Base-by-base conservation (phyloP, 352 stramenopile species). In the Blastocystis sp. region DNA sequence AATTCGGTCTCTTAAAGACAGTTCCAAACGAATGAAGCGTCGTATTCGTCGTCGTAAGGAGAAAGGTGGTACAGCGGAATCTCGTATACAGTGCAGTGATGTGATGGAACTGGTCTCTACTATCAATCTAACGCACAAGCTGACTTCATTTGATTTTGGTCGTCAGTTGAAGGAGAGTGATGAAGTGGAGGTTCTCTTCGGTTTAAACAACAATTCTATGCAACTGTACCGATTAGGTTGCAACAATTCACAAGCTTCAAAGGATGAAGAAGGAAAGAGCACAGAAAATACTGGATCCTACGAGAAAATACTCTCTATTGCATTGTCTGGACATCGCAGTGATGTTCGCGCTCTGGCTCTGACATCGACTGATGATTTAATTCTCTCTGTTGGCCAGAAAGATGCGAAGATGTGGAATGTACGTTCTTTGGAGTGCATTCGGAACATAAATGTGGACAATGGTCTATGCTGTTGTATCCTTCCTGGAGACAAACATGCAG, bases 401-500 rank as follows among this genome's bases (percentile, higher is more conserved):
- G 93, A 93, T 2, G 94, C 96, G 62, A 98, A 98, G 93, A 94
- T 98, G 88, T 97, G 95, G 94, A 98, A 96, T 89, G 93, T 93
- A 43, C 93, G 93, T 7, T 96, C 94, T 3, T 92, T 95, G 91
- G 93, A 96, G 90, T 97, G 94, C 76, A 95, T 98, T 69, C 94
- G 95, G 2, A 98, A 93, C 50, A 91, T 97, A 47, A 94, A 91
- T 24, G 93, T 95, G 75, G 92, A 91, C 63, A 96, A 93, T 93
- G 96, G 95, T 62, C 93, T 99, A 5, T 98, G 94, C 89, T 93
- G 94, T 16, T 94, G 93, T 30, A 99, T 99, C 90, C 93, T 97
- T 24, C 96, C 96, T 1, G 97, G 96, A 18, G 98, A 98, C 92
- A 96, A 96, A 90, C 95, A 98, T 92, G 94, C 98, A 24, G 91